Percentiles rank a stretch among this genome's conserved stretches.
These are phyloP conservation scores for Botrytis squamosa DNA, from an alignment of 2,329 filamentous ascomycete genomes.

Conservation along the genomic window DNA sequence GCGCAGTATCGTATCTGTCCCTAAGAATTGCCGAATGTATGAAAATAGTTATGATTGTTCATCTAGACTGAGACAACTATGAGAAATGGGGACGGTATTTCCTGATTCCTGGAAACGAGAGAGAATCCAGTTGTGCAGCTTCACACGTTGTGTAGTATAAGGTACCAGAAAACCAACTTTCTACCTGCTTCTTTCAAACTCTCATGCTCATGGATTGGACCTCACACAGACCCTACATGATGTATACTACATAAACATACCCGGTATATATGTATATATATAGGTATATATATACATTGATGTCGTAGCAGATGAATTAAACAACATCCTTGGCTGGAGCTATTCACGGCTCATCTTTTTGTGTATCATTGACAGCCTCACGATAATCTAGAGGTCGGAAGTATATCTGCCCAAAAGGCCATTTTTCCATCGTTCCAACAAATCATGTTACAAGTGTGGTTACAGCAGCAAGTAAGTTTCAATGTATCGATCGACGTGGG, in stretches of 20 bases:
- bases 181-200: neutral
- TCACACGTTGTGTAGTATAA: neutral
- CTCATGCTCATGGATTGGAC: neutral
- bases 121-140: neutral
- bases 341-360: constrained; percentile 5
- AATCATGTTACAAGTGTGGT: constrained; percentile 9
- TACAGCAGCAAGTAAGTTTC: constrained; percentile 10
- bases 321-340: neutral
- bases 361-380: constrained; percentile 17
- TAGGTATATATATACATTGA: neutral
- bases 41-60: neutral
- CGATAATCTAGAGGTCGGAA: constrained; percentile 19
- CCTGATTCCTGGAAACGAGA: constrained; percentile 8
- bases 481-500: constrained; percentile 13
- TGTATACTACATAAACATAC: neutral
- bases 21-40: neutral
- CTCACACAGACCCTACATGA: constrained; percentile 5
- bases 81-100: neutral
- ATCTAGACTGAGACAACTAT: neutral
- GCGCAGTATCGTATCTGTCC: neutral
- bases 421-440: neutral
- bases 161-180: neutral
- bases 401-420: constrained; percentile 17
- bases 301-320: neutral
- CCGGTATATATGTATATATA: neutral